phyloP scores from a whole-genome alignment of 1,139 yeast genomes.

The Debaryomyces udenii region DNA sequence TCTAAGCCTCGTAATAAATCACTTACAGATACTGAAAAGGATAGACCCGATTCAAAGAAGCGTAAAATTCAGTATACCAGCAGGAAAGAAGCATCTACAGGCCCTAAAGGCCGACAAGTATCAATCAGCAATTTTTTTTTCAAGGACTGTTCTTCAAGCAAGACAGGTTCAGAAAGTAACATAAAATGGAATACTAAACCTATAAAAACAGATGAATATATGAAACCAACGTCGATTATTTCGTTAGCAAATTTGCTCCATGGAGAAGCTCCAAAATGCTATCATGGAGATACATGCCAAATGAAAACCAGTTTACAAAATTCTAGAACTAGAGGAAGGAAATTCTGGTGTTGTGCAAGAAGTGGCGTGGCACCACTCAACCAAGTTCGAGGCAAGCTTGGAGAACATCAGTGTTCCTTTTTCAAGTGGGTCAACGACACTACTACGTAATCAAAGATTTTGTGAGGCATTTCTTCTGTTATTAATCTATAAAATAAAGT shows the following conservation, averaged over 20 bases:
- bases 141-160: constrained; percentile 6
- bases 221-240: constrained; percentile 12
- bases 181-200: neutral
- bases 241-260: constrained; percentile 20
- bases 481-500: constrained; percentile 4
- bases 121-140: constrained; percentile 21
- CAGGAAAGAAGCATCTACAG: constrained; percentile 14
- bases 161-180: neutral
- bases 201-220: neutral
- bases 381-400: constrained; percentile 14
- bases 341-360: constrained; percentile 62
- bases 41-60: constrained; percentile 7
- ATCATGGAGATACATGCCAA: constrained; percentile 52
- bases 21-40: neutral
- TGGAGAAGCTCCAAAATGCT: constrained; percentile 52
- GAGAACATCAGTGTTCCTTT: constrained; percentile 31
- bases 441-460: neutral
- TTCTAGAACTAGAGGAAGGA: constrained; percentile 49
- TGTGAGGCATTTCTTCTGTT: neutral
- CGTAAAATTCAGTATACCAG: constrained; percentile 18
- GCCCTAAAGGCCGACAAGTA: constrained; percentile 17
- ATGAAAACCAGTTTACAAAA: constrained; percentile 52
- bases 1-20: neutral
- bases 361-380: constrained; percentile 6
- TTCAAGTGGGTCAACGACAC: constrained; percentile 38